Evolutionary conservation across 2,329 filamentous ascomycete genomes (phyloP), one percentile per base, ranked within the genome.

Genomic region (Phaeomoniella chlamydospora): DNA sequence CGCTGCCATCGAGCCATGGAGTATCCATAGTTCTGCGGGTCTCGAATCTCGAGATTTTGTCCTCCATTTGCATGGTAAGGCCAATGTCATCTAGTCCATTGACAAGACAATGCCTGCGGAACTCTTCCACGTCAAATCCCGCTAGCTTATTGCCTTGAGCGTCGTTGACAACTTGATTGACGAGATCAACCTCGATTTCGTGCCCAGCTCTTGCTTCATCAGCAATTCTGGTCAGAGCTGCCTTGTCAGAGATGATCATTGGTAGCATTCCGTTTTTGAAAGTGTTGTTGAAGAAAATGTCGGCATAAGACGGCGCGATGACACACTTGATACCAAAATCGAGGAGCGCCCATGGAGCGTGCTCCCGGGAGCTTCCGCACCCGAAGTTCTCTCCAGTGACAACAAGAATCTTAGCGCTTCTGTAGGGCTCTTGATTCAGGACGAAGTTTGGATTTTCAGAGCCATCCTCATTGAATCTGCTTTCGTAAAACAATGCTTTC

Each of bases 191-290:
- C 62, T 94, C 87, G 44, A 96, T 65, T 57, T 94, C 87, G 39
- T 72, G 72, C 39, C 85, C 85, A 3, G 82, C 80, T 26, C 69
- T 69, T 19, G 87, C 87, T 58, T 92, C 83, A 16, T 67, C 73
- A 26, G 81, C 77, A 44, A 96, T 77, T 42, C 68, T 68, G 31
- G 80, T 68, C 3, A 94, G 64, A 1, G 61, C 65, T 32, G 40
- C 29, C 45, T 74, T 61, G 56, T 88, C 75, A 18, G 70, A 64
- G 53, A 96, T 80, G 40, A 70, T 62, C 41, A 96, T 75, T 33
- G 88, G 87, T 43, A 96, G 68, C 90, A 96, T 96, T 65, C 88
- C 88, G 66, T 98, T 98, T 72, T 98, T 96, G 74, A 94, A 96
- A n/a, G 82, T 90, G 69, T 98, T 98, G 74, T 94, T 94, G 74